Base-by-base conservation (phyloP, 768 basidiomycete genomes). In the Suillus discolor region DNA sequence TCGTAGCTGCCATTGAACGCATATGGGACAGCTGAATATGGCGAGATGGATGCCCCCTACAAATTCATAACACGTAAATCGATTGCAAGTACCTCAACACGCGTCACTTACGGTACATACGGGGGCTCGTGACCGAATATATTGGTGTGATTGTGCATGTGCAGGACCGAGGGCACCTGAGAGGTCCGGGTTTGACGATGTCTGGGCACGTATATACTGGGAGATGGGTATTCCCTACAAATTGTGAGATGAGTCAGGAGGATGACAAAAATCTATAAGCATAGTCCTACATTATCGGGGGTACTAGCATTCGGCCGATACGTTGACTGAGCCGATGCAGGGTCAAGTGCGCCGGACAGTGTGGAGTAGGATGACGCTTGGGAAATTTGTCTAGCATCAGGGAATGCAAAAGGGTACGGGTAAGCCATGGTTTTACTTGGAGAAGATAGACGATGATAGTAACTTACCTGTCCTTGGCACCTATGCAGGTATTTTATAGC, bases 11-110 rank as follows among this genome's bases (percentile, higher is more conserved):
- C 25, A 8, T 9, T 71, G 1, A 73, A 63, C 36, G 75, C 65
- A 53, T 73, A 68, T 15, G 70, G 69, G 47, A 72, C 68, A 41
- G 72, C 71, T 16, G 70, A 73, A 20, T 77, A 73, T 18, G 73
- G 63, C 28, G 74, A 66, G 44, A 72, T 47, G 11, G 11, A 11
- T 34, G 18, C 41, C 6, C 2, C 59, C 59, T 60, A 28, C 16
- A 28, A 55, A 20, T 20, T 28, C 39, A 60, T 5, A 55, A 42
- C 18, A 42, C 18, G 41, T 60, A 20, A 60, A 18, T 20, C 39
- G 6, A 28, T 42, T 12, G 18, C 6, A 20, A 28, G 39, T 8
- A 28, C 11, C 18, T 3, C 18, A 20, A 60, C 6, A 28, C 6
- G 39, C 25, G 3, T 7, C 18, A 60, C 59, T 9, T 60, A 60